Evolutionary conservation across 495 filamentous ascomycete species (phyloP), one percentile per base, ranked within the genome.

Genomic region (Thozetella sp.): DNA sequence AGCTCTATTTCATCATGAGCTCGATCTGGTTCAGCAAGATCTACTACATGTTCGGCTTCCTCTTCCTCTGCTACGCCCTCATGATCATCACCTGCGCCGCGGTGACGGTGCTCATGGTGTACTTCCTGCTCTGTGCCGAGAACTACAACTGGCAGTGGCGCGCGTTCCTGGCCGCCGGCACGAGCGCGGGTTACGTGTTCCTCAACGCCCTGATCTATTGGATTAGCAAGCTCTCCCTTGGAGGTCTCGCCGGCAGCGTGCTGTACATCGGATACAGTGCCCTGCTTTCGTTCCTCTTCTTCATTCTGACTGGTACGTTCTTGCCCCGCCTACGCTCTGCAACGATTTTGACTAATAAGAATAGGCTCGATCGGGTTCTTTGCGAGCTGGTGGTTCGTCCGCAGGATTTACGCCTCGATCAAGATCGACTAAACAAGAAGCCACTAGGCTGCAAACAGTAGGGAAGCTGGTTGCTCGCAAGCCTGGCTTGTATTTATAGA

Each of bases 131-230:
- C 19, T 98, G 93, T 68, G 87, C 90, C 2, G 95, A 99, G 79
- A 94, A 99, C 76, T 99, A 98, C 71, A 91, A 96, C 68, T 99
- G 95, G 95, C 95, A 97, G 68, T 99, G 95, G 95, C 85, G 95
- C 45, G 86, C 91, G 13, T 99, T 99, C 79, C 79, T 88, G 30
- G 92, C 90, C 1, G 93, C 93, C 0, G 95, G 95, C 30, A 91
- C 90, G 66, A 93, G 89, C 40, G 93, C 93, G 1, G 83, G 81
- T 27, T 99, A 97, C 68, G 92, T 99, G 56, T 97, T 97, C 71
- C 71, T 89, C 9, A 93, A 96, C 65, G 91, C 92, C 2, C 68
- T 98, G 56, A 76, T 97, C 54, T 97, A 97, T 76, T 93, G 94
- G 88, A 77, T 90, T 12, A 91, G 87, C 64, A 89, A 92, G 68